Evolutionary conservation across 495 filamentous ascomycete genomes (phyloP).

Genomic region (Parmelia sp.): DNA sequence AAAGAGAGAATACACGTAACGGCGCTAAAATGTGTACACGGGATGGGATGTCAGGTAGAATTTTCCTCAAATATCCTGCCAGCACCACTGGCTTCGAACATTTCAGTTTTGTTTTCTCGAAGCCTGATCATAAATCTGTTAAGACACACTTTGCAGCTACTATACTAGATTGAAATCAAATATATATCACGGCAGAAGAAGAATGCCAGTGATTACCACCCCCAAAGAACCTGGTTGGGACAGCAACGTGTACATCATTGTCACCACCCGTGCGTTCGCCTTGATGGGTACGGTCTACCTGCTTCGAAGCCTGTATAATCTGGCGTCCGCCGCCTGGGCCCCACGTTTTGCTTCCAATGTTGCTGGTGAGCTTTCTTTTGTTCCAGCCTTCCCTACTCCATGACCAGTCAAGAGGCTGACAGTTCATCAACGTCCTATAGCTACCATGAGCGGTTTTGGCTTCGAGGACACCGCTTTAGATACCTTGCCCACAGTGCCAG

Average conservation of each 20-base stretch:
- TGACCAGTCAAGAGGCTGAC: not conserved
- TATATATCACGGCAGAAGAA: no score
- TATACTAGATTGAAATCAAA: no score
- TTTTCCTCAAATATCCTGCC: no score
- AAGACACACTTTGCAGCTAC: no score
- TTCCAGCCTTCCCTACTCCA: not conserved
- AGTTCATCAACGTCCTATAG: not conserved
- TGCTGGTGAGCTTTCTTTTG: not conserved
- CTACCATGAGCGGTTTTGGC: not conserved
- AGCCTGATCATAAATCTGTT: no score
- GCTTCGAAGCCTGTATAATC: not conserved
- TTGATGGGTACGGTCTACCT: not conserved
- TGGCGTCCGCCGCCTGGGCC: not conserved
- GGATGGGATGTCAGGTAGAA: no score
- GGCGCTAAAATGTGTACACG: no score
- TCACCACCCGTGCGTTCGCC: not conserved
- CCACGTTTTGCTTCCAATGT: not conserved
- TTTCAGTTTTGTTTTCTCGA: no score
- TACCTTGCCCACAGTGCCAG: not conserved
- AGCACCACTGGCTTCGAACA: no score
- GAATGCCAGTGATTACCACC: not conserved
- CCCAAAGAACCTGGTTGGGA: not conserved
- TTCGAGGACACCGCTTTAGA: not conserved
- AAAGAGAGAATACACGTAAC: no score
- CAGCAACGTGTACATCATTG: not conserved